Conservation (phyloP, 2,329 filamentous ascomycete genomes). For the Alternaria arborescens region DNA sequence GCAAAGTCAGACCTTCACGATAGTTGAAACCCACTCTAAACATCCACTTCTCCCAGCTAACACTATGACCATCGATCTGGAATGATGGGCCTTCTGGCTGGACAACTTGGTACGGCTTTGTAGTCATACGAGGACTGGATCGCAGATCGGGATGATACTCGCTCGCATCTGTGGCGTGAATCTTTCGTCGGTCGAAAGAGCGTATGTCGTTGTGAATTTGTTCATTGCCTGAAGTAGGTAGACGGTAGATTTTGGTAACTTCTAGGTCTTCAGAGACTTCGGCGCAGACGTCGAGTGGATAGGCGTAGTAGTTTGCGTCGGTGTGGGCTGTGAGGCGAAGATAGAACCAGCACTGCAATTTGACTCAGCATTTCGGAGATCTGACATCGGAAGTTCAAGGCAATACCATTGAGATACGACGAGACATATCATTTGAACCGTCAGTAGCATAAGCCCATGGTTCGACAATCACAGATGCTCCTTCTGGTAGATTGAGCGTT, state of each 20-base stretch:
- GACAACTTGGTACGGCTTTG: conserved; percentile 29
- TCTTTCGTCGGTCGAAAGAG: conserved; percentile 54
- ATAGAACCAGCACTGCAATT: conserved; percentile 52
- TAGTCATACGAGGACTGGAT: conserved; percentile 21
- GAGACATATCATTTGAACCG: conserved; percentile 61
- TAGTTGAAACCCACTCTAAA: conserved; percentile 58
- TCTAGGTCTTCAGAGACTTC: conserved; percentile 61
- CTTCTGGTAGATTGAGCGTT: conserved; percentile 50
- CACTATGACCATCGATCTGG: conserved; percentile 22
- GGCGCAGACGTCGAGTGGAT: conserved; percentile 63
- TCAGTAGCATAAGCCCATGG: conserved; percentile 66
- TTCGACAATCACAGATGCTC: conserved; percentile 59
- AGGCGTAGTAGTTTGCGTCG: conserved; percentile 67
- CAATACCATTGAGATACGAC: conserved; percentile 60
- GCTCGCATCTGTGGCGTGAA: conserved; percentile 44
- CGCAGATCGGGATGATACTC: conserved; percentile 37
- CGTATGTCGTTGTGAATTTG: conserved; percentile 48
- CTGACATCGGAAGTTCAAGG: not conserved
- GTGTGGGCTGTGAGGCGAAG: conserved; percentile 50
- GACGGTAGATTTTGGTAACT: conserved; percentile 60
- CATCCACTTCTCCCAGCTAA: conserved; percentile 57
- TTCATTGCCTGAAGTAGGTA: conserved; percentile 55
- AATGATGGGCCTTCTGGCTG: conserved; percentile 42
- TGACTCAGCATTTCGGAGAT: not conserved
- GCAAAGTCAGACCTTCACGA: conserved; percentile 55